phyloP scores from a whole-genome alignment of 2,329 filamentous ascomycete genomes.

The Colletotrichum gloeosporioides region DNA sequence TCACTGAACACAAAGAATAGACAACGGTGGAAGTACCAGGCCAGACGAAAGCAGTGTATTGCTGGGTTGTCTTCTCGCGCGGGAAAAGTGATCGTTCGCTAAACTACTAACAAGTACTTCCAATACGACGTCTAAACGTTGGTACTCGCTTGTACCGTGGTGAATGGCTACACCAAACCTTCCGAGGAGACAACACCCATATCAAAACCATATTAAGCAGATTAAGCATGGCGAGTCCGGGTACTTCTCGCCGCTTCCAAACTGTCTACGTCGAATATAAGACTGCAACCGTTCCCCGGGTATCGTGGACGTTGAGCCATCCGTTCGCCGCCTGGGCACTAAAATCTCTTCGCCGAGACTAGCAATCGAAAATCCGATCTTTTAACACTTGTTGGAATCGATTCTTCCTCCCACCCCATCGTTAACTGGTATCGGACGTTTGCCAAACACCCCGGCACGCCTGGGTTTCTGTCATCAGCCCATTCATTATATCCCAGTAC shows the following conservation, averaged over 20 bases:
- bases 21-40: neutral
- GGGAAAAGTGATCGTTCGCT: neutral
- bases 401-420: neutral
- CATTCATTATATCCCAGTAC: neutral
- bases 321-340: neutral
- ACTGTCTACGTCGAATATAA: conserved; percentile 20
- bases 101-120: neutral
- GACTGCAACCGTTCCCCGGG: conserved; percentile 19
- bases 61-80: neutral
- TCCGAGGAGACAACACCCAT: neutral
- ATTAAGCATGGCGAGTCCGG: neutral
- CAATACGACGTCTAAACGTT: neutral
- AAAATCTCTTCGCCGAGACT: neutral
- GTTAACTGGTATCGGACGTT: neutral
- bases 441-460: neutral
- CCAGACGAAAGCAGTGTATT: neutral
- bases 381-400: neutral
- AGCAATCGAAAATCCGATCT: neutral
- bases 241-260: neutral
- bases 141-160: neutral
- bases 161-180: conserved; percentile 5
- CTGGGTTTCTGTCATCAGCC: neutral
- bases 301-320: conserved; percentile 13
- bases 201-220: neutral
- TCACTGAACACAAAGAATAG: neutral